These are phyloP conservation scores for Annulohypoxylon bovei DNA, from an alignment of 495 filamentous ascomycete species.

Conservation along the genomic window DNA sequence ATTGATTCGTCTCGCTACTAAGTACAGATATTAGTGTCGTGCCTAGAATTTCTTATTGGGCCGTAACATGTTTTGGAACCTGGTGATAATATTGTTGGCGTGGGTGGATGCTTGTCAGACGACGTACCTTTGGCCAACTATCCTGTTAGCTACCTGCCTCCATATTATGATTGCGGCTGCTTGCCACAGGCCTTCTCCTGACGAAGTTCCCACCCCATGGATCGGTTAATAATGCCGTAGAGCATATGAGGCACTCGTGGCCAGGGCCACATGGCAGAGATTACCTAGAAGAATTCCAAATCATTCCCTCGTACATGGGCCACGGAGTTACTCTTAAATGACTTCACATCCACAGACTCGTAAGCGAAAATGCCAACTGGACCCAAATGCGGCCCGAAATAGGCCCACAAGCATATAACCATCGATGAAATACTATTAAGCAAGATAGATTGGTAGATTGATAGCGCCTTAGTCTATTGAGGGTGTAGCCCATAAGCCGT, in stretches of 20 bases:
- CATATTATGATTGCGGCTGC: conserved; percentile 26
- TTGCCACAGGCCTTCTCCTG: conserved; percentile 1
- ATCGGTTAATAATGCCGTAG: conserved; percentile 33
- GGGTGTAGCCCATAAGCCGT: not conserved
- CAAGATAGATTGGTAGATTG: conserved; percentile 40
- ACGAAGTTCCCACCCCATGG: conserved; percentile 1
- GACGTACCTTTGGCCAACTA: conserved; percentile 19
- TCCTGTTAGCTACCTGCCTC: conserved; percentile 5
- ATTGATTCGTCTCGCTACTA: conserved; percentile 21
- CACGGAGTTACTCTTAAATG: conserved; percentile 15
- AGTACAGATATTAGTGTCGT: conserved; percentile 10
- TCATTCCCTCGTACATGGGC: conserved; percentile 15
- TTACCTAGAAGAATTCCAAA: conserved; percentile 40
- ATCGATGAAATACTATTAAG: conserved; percentile 26
- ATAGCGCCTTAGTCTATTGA: conserved; percentile 1
- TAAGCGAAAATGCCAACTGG: conserved; percentile 15
- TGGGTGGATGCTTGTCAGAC: conserved; percentile 19
- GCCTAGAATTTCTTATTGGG: conserved; percentile 15
- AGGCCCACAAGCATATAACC: conserved; percentile 17
- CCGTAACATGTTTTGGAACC: conserved; percentile 1
- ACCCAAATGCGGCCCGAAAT: conserved; percentile 6
- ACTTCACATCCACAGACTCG: conserved; percentile 20
- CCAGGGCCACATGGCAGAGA: conserved; percentile 12
- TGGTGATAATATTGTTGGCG: conserved; percentile 9
- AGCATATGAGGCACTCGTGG: conserved; percentile 1